These are phyloP conservation scores for Sordariomycetes sp. DNA, from an alignment of 2,329 filamentous ascomycete species.

Conservation along the genomic window DNA sequence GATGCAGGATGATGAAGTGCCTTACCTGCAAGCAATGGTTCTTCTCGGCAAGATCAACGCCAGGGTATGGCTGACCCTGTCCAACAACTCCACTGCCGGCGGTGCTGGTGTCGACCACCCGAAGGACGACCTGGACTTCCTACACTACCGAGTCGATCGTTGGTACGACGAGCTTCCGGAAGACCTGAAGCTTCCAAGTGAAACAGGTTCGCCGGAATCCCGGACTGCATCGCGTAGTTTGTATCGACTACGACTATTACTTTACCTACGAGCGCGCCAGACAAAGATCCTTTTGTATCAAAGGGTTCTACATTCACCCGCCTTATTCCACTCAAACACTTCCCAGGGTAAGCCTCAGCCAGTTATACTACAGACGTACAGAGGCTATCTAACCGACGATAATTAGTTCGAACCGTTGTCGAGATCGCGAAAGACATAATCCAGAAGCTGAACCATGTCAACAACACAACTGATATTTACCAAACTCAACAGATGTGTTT, in stretches of 20 bases:
- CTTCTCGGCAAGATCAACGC: neutral
- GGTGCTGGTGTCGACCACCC: neutral
- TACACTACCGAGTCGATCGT: neutral
- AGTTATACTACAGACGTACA: neutral
- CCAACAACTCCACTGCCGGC: neutral
- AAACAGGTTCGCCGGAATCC: neutral
- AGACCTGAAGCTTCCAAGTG: neutral
- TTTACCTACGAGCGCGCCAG: neutral
- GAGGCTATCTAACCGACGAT: neutral
- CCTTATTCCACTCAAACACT: neutral
- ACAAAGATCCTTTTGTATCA: neutral
- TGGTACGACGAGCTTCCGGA: neutral
- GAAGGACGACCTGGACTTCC: neutral
- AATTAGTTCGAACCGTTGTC: neutral
- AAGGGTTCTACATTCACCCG: neutral
- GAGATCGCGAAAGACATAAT: neutral
- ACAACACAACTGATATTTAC: neutral
- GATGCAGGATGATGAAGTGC: no score
- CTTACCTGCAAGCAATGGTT: no score
- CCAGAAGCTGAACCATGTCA: neutral
- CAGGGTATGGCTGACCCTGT: neutral
- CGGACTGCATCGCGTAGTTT: neutral
- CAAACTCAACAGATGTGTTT: neutral
- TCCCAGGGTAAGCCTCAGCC: neutral
- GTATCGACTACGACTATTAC: neutral